Base-by-base conservation (phyloP, 495 filamentous ascomycete genomes). In the Glonium stellatum region DNA sequence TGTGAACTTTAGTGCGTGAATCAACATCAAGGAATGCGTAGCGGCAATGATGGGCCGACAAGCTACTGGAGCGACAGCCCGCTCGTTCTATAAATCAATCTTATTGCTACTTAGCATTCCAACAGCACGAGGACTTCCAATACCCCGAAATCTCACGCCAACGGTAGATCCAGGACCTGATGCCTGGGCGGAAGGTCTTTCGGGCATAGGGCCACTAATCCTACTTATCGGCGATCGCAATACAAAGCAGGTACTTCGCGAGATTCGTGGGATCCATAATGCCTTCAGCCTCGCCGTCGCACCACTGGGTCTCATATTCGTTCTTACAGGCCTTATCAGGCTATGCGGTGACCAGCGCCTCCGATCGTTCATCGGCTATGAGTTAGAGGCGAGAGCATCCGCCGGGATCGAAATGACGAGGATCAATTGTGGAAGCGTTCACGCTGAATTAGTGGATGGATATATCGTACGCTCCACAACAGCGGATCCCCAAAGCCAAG, bases 241-340 rank as follows among this genome's bases (percentile, higher is more conserved):
- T 18, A 56, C 35, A 36, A 56, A 56, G 36, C 54, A 56, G 19
- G n/a, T 56, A 1, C 19, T 56, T 4, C 25, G 54, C 5, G 44
- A 56, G 22, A 36, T 46, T 4, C 27, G 54, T 4, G 54, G 54
- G 5, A 1, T 37, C 36, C 54, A 42, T 18, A 56, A 44, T 36
- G 54, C 36, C 2, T 56, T 37, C 54, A 56, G 54, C 54, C 54
- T 56, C 54, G 54, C 54, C 11, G 54, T 42, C 18, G 54, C 54
- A 22, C 54, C 54, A 22, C 54, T 56, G n/a, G 54, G 54, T 23
- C 54, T 56, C 34, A 36, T 56, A 27, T 56, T 36, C 8, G 36
- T 56, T 5, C 35, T 56, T 27, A 56, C 54, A 5, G 42, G 54
- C 31, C 25, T 37, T 22, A 42, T 42, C 22, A 19, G 54, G 15